These are phyloP conservation scores for Cryptosporidium ubiquitum DNA, from an alignment of 169 alveolate species.

Conservation along the genomic window DNA sequence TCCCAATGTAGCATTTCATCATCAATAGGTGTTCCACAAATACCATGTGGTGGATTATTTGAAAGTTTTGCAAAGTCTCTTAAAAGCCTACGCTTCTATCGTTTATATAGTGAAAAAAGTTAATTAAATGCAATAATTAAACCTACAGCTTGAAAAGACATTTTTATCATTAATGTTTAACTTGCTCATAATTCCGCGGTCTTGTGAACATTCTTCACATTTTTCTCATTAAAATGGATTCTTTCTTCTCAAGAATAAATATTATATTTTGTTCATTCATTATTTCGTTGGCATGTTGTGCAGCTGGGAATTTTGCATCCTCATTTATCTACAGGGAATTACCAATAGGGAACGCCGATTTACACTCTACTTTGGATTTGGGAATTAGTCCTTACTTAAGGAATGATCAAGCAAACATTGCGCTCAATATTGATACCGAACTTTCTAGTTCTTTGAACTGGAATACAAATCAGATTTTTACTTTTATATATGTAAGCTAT, in stretches of 20 bases:
- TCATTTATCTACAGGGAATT: constrained; percentile 54
- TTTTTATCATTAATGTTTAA: not conserved
- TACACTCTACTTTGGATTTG: constrained; percentile 70
- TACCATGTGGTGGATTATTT: constrained; percentile 81
- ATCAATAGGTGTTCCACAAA: constrained; percentile 85
- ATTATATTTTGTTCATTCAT: constrained; percentile 76
- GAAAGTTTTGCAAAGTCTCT: constrained; percentile 82
- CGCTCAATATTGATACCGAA: constrained; percentile 75
- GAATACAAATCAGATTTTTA: constrained; percentile 78
- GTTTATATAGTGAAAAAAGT: not conserved
- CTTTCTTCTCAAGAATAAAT: constrained; percentile 75
- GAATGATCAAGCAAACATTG: constrained; percentile 78
- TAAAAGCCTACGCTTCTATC: constrained; percentile 77
- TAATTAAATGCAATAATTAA: not conserved
- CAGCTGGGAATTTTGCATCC: constrained; percentile 75
- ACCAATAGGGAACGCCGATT: constrained; percentile 61
- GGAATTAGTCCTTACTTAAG: constrained; percentile 75
- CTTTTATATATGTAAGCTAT: constrained; percentile 75
- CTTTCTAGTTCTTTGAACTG: constrained; percentile 72
- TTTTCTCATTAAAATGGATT: constrained; percentile 74
- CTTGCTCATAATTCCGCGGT: constrained; percentile 11
- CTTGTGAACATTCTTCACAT: not conserved
- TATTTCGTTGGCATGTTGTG: constrained; percentile 72
- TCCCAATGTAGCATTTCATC: constrained; percentile 87
- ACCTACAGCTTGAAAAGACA: constrained; percentile 73